Evolutionary conservation across 306 rosid genomes (phyloP).

Genomic region (Astragalus membranaceus): DNA sequence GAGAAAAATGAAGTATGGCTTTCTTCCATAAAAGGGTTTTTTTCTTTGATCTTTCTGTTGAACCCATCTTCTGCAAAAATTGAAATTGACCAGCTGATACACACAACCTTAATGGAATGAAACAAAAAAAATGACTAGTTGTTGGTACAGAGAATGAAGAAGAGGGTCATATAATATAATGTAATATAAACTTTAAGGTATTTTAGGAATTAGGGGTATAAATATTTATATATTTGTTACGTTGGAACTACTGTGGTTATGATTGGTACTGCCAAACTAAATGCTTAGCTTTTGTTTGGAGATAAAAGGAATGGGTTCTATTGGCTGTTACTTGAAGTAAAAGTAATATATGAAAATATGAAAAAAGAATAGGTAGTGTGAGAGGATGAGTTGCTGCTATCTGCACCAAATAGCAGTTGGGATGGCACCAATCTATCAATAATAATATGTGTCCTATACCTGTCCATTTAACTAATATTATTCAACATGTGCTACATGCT

Average conservation of each 20-base stretch:
- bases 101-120: conserved; percentile 9
- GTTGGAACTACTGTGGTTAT: conserved; percentile 5
- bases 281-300: conserved; percentile 19
- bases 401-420: conserved; percentile 75
- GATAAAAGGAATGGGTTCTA: conserved; percentile 32
- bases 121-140: background rate
- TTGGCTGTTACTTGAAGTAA: conserved; percentile 76
- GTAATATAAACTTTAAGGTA: conserved; percentile 19
- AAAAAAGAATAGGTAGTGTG: background rate
- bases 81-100: conserved; percentile 13
- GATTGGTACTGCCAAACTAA: conserved; percentile 51
- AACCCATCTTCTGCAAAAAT: conserved; percentile 45
- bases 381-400: conserved; percentile 43
- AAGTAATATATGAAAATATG: conserved; percentile 37
- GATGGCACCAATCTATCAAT: conserved; percentile 49
- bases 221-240: conserved; percentile 5
- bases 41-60: conserved; percentile 75
- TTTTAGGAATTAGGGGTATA: conserved; percentile 7
- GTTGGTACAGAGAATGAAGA: conserved; percentile 17
- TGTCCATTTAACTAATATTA: conserved; percentile 13
- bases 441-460: conserved; percentile 9
- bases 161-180: background rate
- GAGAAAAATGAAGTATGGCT: conserved; percentile 70
- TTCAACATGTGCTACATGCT: background rate
- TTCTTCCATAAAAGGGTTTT: conserved; percentile 74